Evolutionary conservation across 495 filamentous ascomycete genomes (phyloP).

Genomic region (Hyaloscypha variabilis): DNA sequence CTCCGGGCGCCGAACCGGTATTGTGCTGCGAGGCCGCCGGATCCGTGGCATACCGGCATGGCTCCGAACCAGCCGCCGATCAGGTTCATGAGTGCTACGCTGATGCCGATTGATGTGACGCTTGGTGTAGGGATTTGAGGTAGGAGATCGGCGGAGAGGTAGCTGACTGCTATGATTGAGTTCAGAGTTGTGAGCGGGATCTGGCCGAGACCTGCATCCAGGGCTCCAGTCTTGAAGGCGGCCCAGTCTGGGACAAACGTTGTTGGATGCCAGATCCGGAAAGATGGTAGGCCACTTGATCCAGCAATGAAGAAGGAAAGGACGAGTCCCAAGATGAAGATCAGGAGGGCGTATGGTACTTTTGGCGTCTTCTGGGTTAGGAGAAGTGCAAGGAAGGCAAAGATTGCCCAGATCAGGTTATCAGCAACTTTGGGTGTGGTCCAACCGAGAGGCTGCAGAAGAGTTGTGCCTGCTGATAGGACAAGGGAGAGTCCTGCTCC

Average conservation of each 20-base stretch:
- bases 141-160: constrained; percentile 73
- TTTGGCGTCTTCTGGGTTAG: constrained; percentile 49
- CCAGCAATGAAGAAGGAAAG: constrained; percentile 52
- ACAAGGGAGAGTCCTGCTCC: constrained; percentile 83
- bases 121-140: constrained; percentile 67
- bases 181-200: constrained; percentile 89
- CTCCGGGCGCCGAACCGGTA: constrained; percentile 89
- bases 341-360: constrained; percentile 74
- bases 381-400: constrained; percentile 69
- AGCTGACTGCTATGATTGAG: constrained; percentile 82
- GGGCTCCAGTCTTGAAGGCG: constrained; percentile 34
- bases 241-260: constrained; percentile 22
- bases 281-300: constrained; percentile 25
- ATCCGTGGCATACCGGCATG: constrained; percentile 96
- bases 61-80: constrained; percentile 86
- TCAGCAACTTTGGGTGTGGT: constrained; percentile 62
- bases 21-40: constrained; percentile 87
- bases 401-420: constrained; percentile 72
- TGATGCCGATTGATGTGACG: constrained; percentile 74
- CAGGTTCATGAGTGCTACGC: constrained; percentile 82
- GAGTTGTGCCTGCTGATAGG: constrained; percentile 67
- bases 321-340: constrained; percentile 67
- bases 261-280: constrained; percentile 28
- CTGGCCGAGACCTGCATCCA: constrained; percentile 73
- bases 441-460: constrained; percentile 64